phyloP scores from a whole-genome alignment of 768 basidiomycete species.

The Trametes gibbosa region DNA sequence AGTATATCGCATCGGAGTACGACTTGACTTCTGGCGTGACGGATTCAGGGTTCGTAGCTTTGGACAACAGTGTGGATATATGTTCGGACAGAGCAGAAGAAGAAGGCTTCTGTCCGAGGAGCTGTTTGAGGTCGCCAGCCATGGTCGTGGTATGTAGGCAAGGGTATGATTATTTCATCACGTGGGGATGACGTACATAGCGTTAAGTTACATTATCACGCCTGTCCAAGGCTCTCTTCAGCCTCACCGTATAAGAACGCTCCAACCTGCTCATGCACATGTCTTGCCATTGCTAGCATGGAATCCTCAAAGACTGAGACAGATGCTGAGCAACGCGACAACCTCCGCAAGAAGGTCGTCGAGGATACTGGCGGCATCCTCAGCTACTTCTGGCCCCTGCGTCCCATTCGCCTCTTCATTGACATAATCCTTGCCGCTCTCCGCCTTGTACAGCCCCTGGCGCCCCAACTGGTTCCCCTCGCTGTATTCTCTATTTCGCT shows the following conservation, averaged over 20 bases:
- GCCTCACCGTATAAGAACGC: too few relatives aligned
- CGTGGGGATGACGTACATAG: constrained; percentile 10
- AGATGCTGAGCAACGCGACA: constrained; percentile 13
- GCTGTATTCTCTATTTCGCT: constrained; percentile 58
- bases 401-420: constrained; percentile 26
- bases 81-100: constrained; percentile 44
- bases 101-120: constrained; percentile 54
- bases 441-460: constrained; percentile 46
- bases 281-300: constrained; percentile 1
- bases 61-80: constrained; percentile 34
- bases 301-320: constrained; percentile 6
- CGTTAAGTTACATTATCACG: too few relatives aligned
- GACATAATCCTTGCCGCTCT: constrained; percentile 27
- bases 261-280: background rate
- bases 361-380: constrained; percentile 19
- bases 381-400: constrained; percentile 21
- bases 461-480: constrained; percentile 65
- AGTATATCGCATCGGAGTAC: constrained; percentile 82
- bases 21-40: constrained; percentile 66
- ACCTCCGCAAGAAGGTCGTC: constrained; percentile 11
- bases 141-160: constrained; percentile 15
- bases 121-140: constrained; percentile 27
- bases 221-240: background rate
- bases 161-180: constrained; percentile 1
- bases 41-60: constrained; percentile 16